Evolutionary conservation across 164 flowering plant genomes (phyloP).

Genomic region (Stephania cephalantha): DNA sequence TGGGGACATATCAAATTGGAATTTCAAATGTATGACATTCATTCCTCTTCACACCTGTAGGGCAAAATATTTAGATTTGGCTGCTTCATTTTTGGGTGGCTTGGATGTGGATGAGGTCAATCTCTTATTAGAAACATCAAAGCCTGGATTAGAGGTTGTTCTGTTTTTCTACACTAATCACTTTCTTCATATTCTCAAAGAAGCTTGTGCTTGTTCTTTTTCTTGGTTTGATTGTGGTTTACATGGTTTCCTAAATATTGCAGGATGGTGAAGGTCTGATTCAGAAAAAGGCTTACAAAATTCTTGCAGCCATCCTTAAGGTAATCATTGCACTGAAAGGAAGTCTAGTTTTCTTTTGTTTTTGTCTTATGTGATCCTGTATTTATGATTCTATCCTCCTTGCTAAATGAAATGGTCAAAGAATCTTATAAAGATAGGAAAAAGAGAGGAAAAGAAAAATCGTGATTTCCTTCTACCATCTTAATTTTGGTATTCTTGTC

Average conservation of each 20-base stretch:
- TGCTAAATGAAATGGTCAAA: too few species aligned
- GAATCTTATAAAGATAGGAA: too few species aligned
- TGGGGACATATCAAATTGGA: neutral
- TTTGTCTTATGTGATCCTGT: neutral
- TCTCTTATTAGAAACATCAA: slow-evolving; percentile 45
- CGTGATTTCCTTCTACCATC: too few species aligned
- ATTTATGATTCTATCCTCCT: neutral
- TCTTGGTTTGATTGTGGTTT: neutral
- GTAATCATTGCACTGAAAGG: slow-evolving; percentile 23
- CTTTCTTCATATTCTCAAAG: neutral
- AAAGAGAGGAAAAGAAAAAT: too few species aligned
- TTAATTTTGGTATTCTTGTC: too few species aligned
- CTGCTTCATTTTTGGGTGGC: slow-evolving; percentile 73
- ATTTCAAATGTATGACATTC: neutral
- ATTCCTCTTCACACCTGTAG: slow-evolving; percentile 31
- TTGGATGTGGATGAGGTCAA: slow-evolving; percentile 47
- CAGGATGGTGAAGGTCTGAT: slow-evolving; percentile 60
- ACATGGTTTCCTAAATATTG: slow-evolving; percentile 15
- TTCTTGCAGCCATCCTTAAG: slow-evolving; percentile 70
- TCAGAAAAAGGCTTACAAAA: slow-evolving; percentile 95
- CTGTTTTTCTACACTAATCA: neutral
- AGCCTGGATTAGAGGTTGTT: slow-evolving; percentile 68
- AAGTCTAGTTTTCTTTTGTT: neutral
- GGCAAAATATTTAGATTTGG: slow-evolving; percentile 71
- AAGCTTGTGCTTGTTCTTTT: neutral